Evolutionary conservation across 2,329 filamentous ascomycete species (phyloP).

Genomic region (Fusarium domesticum): DNA sequence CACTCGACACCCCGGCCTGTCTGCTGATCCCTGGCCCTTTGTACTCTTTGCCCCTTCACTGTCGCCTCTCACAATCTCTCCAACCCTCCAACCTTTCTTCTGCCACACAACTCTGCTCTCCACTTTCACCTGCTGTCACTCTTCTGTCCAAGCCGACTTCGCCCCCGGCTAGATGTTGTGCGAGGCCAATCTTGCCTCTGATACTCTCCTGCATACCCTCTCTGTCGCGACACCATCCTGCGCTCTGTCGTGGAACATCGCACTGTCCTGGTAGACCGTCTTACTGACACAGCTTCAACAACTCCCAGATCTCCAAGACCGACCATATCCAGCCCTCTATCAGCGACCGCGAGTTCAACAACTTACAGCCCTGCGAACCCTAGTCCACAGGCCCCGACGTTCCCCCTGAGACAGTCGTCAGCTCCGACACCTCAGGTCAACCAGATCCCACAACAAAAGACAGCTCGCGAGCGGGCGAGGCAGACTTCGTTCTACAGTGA

Average conservation of each 20-base stretch:
- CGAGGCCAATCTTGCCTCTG: slow-evolving; percentile 24
- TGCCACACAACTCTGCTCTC: slow-evolving; percentile 16
- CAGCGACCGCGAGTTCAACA: slow-evolving; percentile 40
- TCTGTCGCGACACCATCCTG: slow-evolving; percentile 14
- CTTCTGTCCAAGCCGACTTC: slow-evolving; percentile 8
- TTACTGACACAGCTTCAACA: slow-evolving; percentile 12
- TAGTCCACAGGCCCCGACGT: slow-evolving; percentile 33
- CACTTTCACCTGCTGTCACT: slow-evolving; percentile 11
- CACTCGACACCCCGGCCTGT: slow-evolving; percentile 21
- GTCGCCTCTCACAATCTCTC: slow-evolving; percentile 25
- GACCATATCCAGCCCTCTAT: slow-evolving; percentile 50
- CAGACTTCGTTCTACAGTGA: slow-evolving; percentile 38
- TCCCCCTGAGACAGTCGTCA: slow-evolving; percentile 29
- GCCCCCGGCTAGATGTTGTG: slow-evolving; percentile 21
- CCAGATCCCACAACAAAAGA: slow-evolving; percentile 13
- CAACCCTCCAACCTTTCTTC: slow-evolving; percentile 5
- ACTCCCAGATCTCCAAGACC: slow-evolving; percentile 46
- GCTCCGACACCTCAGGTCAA: slow-evolving; percentile 18
- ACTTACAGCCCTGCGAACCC: slow-evolving; percentile 41
- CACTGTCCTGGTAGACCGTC: slow-evolving; percentile 10
- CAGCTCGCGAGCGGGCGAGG: slow-evolving; percentile 9
- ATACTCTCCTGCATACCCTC: slow-evolving; percentile 21
- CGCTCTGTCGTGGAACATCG: slow-evolving; percentile 28
- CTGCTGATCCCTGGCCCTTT: slow-evolving; percentile 20
- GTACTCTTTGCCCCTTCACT: slow-evolving; percentile 16